Base-by-base conservation (phyloP, 2,329 filamentous ascomycete genomes). In the Leptographium radiaticola region DNA sequence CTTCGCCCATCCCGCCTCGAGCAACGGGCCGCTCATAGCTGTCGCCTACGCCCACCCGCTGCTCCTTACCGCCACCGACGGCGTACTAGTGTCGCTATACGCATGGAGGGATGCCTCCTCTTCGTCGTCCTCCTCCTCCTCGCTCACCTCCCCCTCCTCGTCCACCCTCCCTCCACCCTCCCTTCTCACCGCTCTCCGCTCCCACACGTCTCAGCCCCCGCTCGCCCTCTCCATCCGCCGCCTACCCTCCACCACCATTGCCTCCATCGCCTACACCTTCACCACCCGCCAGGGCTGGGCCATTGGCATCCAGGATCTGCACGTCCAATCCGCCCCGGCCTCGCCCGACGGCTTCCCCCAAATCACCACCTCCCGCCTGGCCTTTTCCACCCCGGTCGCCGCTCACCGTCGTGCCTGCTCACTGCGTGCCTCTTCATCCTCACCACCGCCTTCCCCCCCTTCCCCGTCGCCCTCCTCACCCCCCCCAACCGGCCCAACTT, bases 301-400 rank as follows among this genome's bases (percentile, higher is more conserved):
- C 9, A 78, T 95, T 16, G 90, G 89, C 2, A 80, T 97, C n/a
- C 91, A 97, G 66, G 91, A 96, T 66, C 72, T 96, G 45, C 82
- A 85, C 55, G 75, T 95, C 45, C 68, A 63, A 1, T 31, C 46
- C 2, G 20, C 20, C 18, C 53, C 55, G 57, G 59, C 45, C 44
- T 61, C 30, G 16, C 16, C 33, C 4, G 20, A 15, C n/a, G 33
- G 30, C 12, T 38, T 51, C 6, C 64, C 70, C 0, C 66, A 69
- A 13, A 64, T 74, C 25, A 64, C 59, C 2, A 66, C 68, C 0
- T 72, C 70, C 3, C 62, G 67, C 9, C 61, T 74, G 5, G 71
- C 71, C 15, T 72, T 44, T 39, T 45, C 31, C 9, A 6, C 18
- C 11, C 36, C 34, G 9, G 15, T 25, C 42, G 12, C 42, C 20